Evolutionary conservation across 2,329 filamentous ascomycete genomes (phyloP), one percentile per base, ranked within the genome.

Genomic region (Aspergillus sp.): DNA sequence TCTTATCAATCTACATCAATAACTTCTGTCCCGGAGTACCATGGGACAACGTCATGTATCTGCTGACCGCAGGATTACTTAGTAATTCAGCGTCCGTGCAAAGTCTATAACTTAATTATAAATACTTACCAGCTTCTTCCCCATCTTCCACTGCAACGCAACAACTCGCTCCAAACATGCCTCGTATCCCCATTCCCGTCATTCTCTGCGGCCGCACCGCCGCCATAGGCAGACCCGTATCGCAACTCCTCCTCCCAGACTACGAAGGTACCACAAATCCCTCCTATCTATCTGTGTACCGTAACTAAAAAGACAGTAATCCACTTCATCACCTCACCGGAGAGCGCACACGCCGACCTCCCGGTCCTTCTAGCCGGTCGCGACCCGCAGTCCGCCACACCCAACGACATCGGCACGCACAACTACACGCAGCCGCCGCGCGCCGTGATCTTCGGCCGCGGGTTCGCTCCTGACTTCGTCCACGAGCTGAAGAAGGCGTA

Each of bases 391-490:
- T 53, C 59, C 21, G 56, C 57, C 4, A 56, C 52, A n/a, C 21
- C 57, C 19, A 68, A 66, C 46, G 52, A 64, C 12, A 33, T 71
- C 21, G 70, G 68, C 17, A 64, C 69, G 1, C 63, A 67, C 47
- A 55, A 69, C 25, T 72, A 70, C 62, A 62, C 33, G 40, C 52
- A 44, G 11, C 60, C 63, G 6, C 60, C 63, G 3, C 66, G 67
- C 0, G 69, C 64, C 2, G 60, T 73, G 9, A 62, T 71, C 19
- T 68, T 72, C 31, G 70, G 70, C 3, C 66, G 69, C 2, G 67
- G 63, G 2, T 72, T 58, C 49, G 17, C 50, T 2, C 25, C 56
- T 7, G 21, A 59, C n/a, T 46, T 61, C 47, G 56, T 62, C 17
- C 55, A 62, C 52, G 50, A 52, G 40, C 53, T 64, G 12, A 49